Conservation (phyloP, 208 protist genomes). For the Leishmania tarentolae region DNA sequence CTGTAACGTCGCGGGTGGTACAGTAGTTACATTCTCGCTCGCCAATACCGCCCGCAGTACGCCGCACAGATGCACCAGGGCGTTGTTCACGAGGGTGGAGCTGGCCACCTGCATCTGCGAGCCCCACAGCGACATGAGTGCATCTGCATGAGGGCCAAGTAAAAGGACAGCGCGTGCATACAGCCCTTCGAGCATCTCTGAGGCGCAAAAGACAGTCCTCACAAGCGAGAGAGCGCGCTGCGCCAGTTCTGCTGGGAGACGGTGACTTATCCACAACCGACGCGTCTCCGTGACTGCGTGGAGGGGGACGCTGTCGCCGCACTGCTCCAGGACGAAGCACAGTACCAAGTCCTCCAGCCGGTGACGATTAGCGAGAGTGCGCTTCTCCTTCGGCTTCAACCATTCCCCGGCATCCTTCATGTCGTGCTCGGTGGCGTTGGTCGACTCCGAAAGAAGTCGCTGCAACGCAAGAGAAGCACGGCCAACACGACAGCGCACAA, state of each 20-base stretch:
- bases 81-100: slow-evolving; percentile 38
- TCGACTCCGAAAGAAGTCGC: slow-evolving; percentile 3
- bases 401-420: neutral
- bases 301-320: slow-evolving; percentile 53
- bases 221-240: slow-evolving; percentile 24
- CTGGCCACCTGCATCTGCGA: slow-evolving; percentile 29
- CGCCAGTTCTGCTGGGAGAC: slow-evolving; percentile 25
- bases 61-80: slow-evolving; percentile 13
- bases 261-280: slow-evolving; percentile 13
- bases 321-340: slow-evolving; percentile 83
- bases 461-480: slow-evolving; percentile 52
- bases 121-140: slow-evolving; percentile 29
- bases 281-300: slow-evolving; percentile 26
- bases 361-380: neutral
- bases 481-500: slow-evolving; percentile 51
- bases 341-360: slow-evolving; percentile 47
- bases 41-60: slow-evolving; percentile 11
- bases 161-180: slow-evolving; percentile 53
- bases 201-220: slow-evolving; percentile 19
- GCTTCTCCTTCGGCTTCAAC: slow-evolving; percentile 5
- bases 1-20: slow-evolving; percentile 24
- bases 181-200: slow-evolving; percentile 35
- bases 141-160: slow-evolving; percentile 61
- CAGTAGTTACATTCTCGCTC: neutral
- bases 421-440: neutral